Base-by-base conservation (phyloP, 2,329 filamentous ascomycete species). In the Volutella citrinella region DNA sequence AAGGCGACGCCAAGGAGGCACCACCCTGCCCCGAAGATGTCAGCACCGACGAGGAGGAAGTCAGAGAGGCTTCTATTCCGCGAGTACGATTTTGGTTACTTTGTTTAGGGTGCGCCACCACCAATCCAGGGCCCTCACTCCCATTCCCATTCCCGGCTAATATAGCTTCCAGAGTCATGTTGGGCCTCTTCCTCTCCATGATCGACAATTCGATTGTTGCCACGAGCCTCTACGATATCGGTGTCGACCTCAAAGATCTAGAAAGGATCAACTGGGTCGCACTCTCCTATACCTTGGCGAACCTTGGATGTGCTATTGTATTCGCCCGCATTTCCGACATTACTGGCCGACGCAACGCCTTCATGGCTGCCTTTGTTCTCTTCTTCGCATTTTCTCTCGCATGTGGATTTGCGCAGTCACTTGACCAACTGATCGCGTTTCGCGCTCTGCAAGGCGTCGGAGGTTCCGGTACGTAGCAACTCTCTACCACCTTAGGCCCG, bases 201-300 rank as follows among this genome's bases (percentile, higher is more conserved):
- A 53, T 79, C n/a, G 76, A 80, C 51, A 69, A 71, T 3, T 76
- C 76, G 5, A 79, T 81, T 22, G 71, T 81, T 2, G 74, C 76
- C 2, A 80, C 76, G 10, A 72, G 72, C 27, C 55, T 81, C 9
- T 72, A 72, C 46, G 63, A 63, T n/a, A 80, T 80, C 28, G 71
- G 69, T 3, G 51, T 49, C 12, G 72, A 80, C 5, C 74, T 80
- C 28, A 36, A 64, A 10, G 60, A 64, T 11, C 45, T 72, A 4
- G 54, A 61, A 10, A 49, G 47, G 5, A 63, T 75, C 33, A 77
- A 74, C 46, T 76, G 72, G 72, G 66, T 78, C 1, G 72, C 72
- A 1, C 59, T 80, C 22, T 61, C 72, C 7, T 79, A 78, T 44
- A 76, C 73, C 0, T 59, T 80, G 15, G 59, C 74, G 10, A 79